Conservation (phyloP, 1,284 basidiomycete species). For the Cryptococcus jaspeensis region DNA sequence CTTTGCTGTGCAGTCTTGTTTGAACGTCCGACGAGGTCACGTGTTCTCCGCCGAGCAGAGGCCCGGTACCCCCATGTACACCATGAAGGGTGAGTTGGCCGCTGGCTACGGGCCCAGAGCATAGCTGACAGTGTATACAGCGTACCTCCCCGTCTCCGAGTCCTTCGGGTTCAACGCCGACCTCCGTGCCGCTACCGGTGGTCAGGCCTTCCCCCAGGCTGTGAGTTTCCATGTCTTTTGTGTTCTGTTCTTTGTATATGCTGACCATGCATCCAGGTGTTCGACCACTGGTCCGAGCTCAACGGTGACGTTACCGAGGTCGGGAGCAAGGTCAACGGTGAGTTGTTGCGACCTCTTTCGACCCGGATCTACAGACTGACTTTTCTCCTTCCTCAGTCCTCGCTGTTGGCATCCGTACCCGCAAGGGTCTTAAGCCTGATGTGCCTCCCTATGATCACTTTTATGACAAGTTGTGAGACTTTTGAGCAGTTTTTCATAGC, state of each 20-base stretch:
- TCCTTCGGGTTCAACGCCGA: slow-evolving; percentile 99
- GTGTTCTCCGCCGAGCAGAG: slow-evolving; percentile 98
- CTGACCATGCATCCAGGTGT: slow-evolving; percentile 1
- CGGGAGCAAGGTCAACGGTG: slow-evolving; percentile 76
- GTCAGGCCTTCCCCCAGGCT: slow-evolving; percentile 96
- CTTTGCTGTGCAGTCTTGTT: slow-evolving; percentile 51
- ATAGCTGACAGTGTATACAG: slow-evolving; percentile 3
- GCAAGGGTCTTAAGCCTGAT: slow-evolving; percentile 63
- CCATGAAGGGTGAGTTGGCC: slow-evolving; percentile 71
- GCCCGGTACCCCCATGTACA: slow-evolving; percentile 98
- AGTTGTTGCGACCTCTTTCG: too few relatives aligned
- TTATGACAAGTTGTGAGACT: slow-evolving; percentile 76
- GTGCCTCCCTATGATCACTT: slow-evolving; percentile 77
- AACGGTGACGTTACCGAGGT: slow-evolving; percentile 57
- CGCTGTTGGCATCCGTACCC: slow-evolving; percentile 71
- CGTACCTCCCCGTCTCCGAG: slow-evolving; percentile 93
- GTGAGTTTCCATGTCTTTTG: slow-evolving; percentile 66
- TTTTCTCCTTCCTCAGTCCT: slow-evolving; percentile 45
- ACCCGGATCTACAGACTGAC: too few relatives aligned
- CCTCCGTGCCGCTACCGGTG: slow-evolving; percentile 86
- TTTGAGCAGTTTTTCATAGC: too few relatives aligned
- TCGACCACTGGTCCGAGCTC: slow-evolving; percentile 57
- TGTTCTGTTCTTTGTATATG: neutral
- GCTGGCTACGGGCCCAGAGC: too few relatives aligned
- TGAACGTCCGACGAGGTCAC: slow-evolving; percentile 98